Evolutionary conservation across 176 grass and related monocot species (phyloP), one percentile per base, ranked within the genome.

Genomic region (Carex kokanica): DNA sequence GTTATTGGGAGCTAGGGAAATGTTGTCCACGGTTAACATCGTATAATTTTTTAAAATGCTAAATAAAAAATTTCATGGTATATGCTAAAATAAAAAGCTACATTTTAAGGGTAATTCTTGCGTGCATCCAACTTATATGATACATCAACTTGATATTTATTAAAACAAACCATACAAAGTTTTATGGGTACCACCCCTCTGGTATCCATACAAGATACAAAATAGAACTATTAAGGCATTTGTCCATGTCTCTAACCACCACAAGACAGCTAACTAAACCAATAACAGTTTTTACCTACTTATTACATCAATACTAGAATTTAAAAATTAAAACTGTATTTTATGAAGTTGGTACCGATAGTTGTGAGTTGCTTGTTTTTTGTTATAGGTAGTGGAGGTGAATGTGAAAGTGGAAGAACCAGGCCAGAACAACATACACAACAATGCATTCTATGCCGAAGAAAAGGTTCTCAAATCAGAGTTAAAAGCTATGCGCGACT

Each of bases 401-500:
- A 96, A 99, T 90, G 93, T 86, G 13, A 93, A 95, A 92, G 86
- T 99, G 6, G 97, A 96, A 89, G 88, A 74, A 79, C 85, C 91
- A 88, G 93, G 97, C 64, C 43, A 89, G 55, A 85, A 92, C 90
- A 99, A 99, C 85, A 78, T 99, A 82, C 97, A 99, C 82, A 92
- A 99, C 49, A 99, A 96, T 85, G 91, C 97, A 82, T 99, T 99
- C 85, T 96, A 90, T 82, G 93, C 91, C 40, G 97, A 99, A 89
- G 97, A 99, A 78, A 87, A 94, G 67, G 77, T 96, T 45, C 60
- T 99, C 64, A 96, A 90, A 61, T 96, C 93, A 47, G 97, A 99
- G 86, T 85, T 96, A 60, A 86, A 99, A 86, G 97, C 97, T 75
- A 99, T 99, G 97, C 78, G 97, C 66, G 97, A 99, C 68, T 96